Base-by-base conservation (phyloP, 208 protist genomes). In the Sergeia podlipaevii region DNA sequence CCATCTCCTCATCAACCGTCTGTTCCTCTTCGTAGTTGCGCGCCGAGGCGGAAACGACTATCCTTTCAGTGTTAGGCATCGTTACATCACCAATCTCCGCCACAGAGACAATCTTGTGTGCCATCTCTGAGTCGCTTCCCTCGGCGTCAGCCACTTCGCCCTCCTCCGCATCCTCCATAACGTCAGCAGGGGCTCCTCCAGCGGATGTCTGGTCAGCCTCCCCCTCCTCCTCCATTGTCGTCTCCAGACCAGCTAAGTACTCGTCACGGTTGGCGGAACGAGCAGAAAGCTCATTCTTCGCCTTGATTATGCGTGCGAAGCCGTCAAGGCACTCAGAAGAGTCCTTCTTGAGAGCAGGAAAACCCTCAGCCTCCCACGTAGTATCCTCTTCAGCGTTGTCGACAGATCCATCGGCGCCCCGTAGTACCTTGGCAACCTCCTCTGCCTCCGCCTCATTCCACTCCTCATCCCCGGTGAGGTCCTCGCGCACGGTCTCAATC, bases 281-380 rank as follows among this genome's bases (percentile, higher is more conserved):
- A 13, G 34, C 48, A 4, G 4, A 18, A 11, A 13, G 34, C 17
- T 23, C 33, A 3, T 23, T 6, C 15, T n/a, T 3, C 3, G 48
- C 48, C 8, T 33, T 30, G 20, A 26, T 10, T 36, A 54, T 54
- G 7, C 48, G 29, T 21, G 48, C 48, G 17, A 54, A 54, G 21
- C 48, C 33, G 11, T 54, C 34, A 3, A 54, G 33, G 21, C 34
- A 43, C 17, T n/a, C 26, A 3, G 48, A 30, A 4, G 48, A 30
- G 4, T 52, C 30, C 6, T 5, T 27, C 44, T 49, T 7, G 5
- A 4, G 44, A 29, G 11, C 44, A 8, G 11, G 26, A 4, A 34
- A 8, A 26, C 17, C 41, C 17, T 7, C 33, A 38, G 33, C 15
- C 33, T 15, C 33, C 15, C n/a, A n/a, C n/a, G 10, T 38, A 15